These are phyloP conservation scores for Hemerocallis citrina DNA, from an alignment of 106 monocot genomes.

Conservation along the genomic window DNA sequence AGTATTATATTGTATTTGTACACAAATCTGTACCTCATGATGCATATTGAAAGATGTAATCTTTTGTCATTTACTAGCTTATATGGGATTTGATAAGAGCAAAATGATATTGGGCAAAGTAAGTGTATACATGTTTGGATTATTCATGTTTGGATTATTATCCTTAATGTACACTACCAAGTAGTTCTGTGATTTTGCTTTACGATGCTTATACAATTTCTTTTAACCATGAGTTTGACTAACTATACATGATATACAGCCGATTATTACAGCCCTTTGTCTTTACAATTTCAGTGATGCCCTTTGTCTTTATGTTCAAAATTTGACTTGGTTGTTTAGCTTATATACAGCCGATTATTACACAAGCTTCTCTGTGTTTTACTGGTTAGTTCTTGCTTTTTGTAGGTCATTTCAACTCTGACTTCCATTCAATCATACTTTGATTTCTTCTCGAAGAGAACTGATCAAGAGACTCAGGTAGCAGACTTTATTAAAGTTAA, in stretches of 20 bases:
- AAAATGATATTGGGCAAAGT: background rate
- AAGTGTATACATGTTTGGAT: background rate
- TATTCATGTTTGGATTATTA: too few relatives aligned
- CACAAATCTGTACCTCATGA: background rate
- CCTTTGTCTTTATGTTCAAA: too few relatives aligned
- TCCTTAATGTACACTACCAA: background rate
- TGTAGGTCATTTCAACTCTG: constrained; percentile 69
- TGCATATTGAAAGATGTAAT: background rate
- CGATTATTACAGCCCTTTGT: too few relatives aligned
- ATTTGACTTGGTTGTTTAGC: background rate
- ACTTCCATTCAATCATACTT: constrained; percentile 70
- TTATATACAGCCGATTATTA: background rate
- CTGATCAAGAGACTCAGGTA: constrained; percentile 71
- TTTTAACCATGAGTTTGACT: too few relatives aligned
- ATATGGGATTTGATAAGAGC: too few relatives aligned
- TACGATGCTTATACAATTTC: too few relatives aligned
- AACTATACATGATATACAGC: too few relatives aligned
- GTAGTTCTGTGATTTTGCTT: background rate
- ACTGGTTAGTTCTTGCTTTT: background rate
- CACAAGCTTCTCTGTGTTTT: constrained; percentile 1
- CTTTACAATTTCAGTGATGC: background rate
- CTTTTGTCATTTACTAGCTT: background rate
- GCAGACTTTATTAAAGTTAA: background rate
- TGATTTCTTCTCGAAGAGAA: constrained; percentile 70
- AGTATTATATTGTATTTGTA: background rate